Base-by-base conservation (phyloP, 2,329 filamentous ascomycete genomes). In the Colletotrichum spaethianum region DNA sequence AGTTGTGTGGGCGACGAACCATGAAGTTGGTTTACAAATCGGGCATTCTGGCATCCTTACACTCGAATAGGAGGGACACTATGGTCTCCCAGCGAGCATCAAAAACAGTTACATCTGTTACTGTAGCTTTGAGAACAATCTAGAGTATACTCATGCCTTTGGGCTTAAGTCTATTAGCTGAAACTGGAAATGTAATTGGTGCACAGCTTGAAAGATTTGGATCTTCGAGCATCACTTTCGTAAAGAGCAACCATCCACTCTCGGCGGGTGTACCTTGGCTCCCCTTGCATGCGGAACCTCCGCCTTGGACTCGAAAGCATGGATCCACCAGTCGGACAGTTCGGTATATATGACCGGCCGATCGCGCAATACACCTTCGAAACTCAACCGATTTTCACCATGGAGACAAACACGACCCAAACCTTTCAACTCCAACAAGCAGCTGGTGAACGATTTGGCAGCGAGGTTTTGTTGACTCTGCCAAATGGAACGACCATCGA, bases 1-100 rank as follows among this genome's bases (percentile, higher is more conserved):
- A 6, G 68, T 67, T 11, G 56, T 71, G 4, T 63, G 63, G 68
- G 68, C 56, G 6, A 52, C 40, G 6, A 42, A 12, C 0, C 63
- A 31, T 5, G 8, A 20, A 12, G 52, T 64, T 4, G 46, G 26
- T 12, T 38, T 67, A 6, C 52, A 38, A 0, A 67, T 70, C 11
- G 67, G 67, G 7, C 48, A 56, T 14, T 71, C 63, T 20, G 63
- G 63, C 0, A 40, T 67, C 7, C 53, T 67, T 18, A 61, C 56
- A 20, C 38, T 59, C 7, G 56, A 59, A 5, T 44, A 9, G 5
- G 18, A 44, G n/a, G 18, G 26, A 12, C 20, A 2, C 7, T 20
- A 4, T 2, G 33, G 11, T 9, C 23, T 23, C 12, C 28, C 20
- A 38, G 20, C 8, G 8, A 5, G 31, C 33, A 36, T 36, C 11